phyloP scores from a whole-genome alignment of 768 basidiomycete genomes.

The Candolleomyces efflorescens region DNA sequence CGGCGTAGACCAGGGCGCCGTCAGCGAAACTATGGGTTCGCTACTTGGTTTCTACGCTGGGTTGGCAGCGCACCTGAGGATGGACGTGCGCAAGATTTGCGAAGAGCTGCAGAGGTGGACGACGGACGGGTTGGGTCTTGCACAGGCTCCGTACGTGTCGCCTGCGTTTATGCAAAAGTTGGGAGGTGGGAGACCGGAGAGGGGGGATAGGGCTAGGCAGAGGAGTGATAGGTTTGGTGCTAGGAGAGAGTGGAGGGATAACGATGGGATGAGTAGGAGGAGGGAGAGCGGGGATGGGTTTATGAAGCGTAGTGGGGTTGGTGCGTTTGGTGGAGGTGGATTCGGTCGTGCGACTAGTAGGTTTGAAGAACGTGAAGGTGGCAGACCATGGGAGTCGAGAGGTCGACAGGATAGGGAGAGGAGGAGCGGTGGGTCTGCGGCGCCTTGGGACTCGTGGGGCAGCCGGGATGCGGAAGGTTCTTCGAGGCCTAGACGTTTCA shows the following conservation, averaged over 20 bases:
- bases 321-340: neutral
- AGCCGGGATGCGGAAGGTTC: neutral
- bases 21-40: constrained; percentile 28
- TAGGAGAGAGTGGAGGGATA: constrained; percentile 11
- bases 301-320: neutral
- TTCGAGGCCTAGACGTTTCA: no score
- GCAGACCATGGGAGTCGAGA: no score
- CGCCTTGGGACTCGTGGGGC: neutral
- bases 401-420: neutral
- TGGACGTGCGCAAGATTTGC: constrained; percentile 5
- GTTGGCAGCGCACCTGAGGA: constrained; percentile 10
- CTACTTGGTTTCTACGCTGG: constrained; percentile 24
- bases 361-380: neutral
- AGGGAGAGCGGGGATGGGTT: constrained; percentile 1
- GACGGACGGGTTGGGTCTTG: constrained; percentile 17
- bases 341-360: neutral
- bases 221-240: neutral
- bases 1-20: constrained; percentile 42
- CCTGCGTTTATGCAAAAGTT: constrained; percentile 13
- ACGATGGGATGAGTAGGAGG: neutral
- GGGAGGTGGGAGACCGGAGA: constrained; percentile 4
- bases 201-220: neutral
- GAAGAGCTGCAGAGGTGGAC: constrained; percentile 16
- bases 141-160: constrained; percentile 10
- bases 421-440: neutral